Conservation (phyloP, 768 basidiomycete genomes). For the Myochromella boudieri region DNA sequence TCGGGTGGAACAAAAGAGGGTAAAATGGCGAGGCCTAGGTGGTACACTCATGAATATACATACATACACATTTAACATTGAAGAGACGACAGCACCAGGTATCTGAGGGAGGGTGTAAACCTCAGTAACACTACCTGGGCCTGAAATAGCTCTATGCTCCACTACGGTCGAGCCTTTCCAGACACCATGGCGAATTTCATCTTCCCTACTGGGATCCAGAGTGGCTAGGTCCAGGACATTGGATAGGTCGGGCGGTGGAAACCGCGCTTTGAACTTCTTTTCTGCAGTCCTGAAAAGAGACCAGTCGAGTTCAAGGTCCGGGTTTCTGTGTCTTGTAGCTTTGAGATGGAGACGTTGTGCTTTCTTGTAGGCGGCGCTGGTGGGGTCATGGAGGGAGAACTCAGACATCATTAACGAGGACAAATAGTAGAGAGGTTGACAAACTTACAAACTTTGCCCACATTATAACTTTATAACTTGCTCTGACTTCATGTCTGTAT, state of each 20-base stretch:
- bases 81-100: slow-evolving; percentile 46
- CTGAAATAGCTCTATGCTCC: slow-evolving; percentile 29
- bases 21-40: slow-evolving; percentile 78
- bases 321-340: slow-evolving; percentile 54
- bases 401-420: slow-evolving; percentile 26
- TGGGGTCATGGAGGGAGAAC: slow-evolving; percentile 41
- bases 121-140: slow-evolving; percentile 23
- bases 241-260: slow-evolving; percentile 74
- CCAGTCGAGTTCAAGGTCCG: slow-evolving; percentile 53
- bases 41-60: slow-evolving; percentile 15
- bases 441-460: slow-evolving; percentile 1
- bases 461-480: neutral
- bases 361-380: slow-evolving; percentile 55
- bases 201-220: slow-evolving; percentile 36
- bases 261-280: slow-evolving; percentile 77
- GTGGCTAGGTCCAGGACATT: slow-evolving; percentile 65
- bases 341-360: slow-evolving; percentile 58
- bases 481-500: slow-evolving; percentile 62
- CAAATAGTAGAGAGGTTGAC: slow-evolving; percentile 27
- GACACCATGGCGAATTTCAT: slow-evolving; percentile 42
- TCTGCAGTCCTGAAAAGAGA: slow-evolving; percentile 76
- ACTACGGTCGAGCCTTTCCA: slow-evolving; percentile 49
- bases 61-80: neutral
- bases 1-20: slow-evolving; percentile 66
- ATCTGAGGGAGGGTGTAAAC: slow-evolving; percentile 52